Conservation (phyloP, 352 stramenopile species). For the Phytophthora melonis region DNA sequence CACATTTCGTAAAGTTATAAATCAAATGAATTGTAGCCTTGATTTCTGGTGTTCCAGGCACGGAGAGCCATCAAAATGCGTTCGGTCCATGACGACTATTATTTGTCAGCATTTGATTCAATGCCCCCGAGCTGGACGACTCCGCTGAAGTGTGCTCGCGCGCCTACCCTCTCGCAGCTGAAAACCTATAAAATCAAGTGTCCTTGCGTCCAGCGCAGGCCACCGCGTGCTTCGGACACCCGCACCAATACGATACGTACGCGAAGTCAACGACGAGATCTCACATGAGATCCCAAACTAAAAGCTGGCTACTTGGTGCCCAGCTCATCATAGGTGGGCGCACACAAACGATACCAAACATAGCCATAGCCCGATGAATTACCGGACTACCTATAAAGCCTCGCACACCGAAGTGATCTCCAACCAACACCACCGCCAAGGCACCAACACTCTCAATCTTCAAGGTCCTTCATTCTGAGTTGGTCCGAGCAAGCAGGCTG, state of each 20-base stretch:
- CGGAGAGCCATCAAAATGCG: not conserved
- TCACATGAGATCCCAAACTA: slow-evolving; percentile 6
- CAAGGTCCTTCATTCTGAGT: not conserved
- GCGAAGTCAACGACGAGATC: not conserved
- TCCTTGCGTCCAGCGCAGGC: not conserved
- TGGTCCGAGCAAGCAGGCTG: not conserved
- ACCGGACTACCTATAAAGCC: not conserved
- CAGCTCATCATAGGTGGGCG: not conserved
- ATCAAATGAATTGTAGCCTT: slow-evolving; percentile 4
- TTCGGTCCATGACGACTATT: not conserved
- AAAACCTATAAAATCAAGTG: slow-evolving; percentile 3
- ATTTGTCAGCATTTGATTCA: not conserved
- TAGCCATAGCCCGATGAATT: not conserved
- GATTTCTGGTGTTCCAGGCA: not conserved
- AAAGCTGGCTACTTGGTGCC: slow-evolving; percentile 2
- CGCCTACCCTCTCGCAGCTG: not conserved
- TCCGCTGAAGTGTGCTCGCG: slow-evolving; percentile 3
- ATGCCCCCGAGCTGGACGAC: not conserved
- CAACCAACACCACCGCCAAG: not conserved
- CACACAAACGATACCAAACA: not conserved
- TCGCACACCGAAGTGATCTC: not conserved
- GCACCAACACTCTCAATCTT: slow-evolving; percentile 1
- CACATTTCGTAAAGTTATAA: slow-evolving; percentile 8
- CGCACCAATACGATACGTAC: not conserved
- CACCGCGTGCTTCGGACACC: not conserved